These are phyloP conservation scores for Cyclostephanos tholiformis DNA, from an alignment of 108 stramenopile species.

Conservation along the genomic window DNA sequence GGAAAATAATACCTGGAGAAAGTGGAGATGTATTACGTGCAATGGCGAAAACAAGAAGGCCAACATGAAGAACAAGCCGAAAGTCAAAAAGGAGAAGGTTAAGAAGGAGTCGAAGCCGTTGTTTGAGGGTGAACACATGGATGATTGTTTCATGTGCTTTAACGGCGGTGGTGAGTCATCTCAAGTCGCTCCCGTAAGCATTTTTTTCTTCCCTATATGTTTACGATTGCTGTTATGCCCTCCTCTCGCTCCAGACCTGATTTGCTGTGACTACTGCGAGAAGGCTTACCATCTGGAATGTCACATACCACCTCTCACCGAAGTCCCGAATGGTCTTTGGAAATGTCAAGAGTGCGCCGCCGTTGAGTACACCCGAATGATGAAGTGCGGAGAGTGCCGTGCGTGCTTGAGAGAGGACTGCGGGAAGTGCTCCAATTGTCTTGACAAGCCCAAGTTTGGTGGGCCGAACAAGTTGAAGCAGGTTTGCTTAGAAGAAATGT, in stretches of 20 bases:
- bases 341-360: conserved; percentile 55
- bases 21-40: conserved; percentile 35
- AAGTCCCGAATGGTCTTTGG: conserved; percentile 38
- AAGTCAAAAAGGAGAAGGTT: conserved; percentile 20
- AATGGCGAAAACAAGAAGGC: conserved; percentile 17
- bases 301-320: conserved; percentile 44
- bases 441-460: conserved; percentile 48
- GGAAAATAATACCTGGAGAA: conserved; percentile 23
- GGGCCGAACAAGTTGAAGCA: conserved; percentile 35
- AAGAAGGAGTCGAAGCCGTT: conserved; percentile 11
- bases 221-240: neutral
- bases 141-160: conserved; percentile 49
- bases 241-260: conserved; percentile 23
- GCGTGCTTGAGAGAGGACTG: conserved; percentile 42
- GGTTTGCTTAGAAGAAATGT: conserved; percentile 33
- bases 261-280: conserved; percentile 51
- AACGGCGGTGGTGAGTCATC: conserved; percentile 44
- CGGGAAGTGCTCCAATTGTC: conserved; percentile 38
- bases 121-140: conserved; percentile 46
- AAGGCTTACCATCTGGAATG: conserved; percentile 43
- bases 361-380: conserved; percentile 34
- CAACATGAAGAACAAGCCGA: conserved; percentile 7
- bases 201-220: neutral
- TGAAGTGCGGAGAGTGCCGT: conserved; percentile 46
- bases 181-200: neutral